phyloP scores from a whole-genome alignment of 108 stramenopile genomes.

The Stephanodiscus minutulus region DNA sequence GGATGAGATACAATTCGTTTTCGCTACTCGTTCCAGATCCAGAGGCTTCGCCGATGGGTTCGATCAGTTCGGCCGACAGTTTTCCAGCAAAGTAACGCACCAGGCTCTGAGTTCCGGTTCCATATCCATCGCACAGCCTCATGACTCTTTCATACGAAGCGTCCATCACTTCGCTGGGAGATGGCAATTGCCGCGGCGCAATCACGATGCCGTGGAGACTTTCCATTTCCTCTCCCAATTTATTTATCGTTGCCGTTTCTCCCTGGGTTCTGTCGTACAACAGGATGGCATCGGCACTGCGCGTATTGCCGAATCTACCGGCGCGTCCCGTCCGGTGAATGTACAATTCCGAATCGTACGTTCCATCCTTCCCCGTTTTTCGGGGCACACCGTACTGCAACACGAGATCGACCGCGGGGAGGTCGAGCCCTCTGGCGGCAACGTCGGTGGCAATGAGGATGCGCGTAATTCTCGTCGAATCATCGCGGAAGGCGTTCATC shows the following conservation, averaged over 20 bases:
- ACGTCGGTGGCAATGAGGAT: slow-evolving; percentile 59
- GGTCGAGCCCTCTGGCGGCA: slow-evolving; percentile 50
- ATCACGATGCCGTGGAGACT: slow-evolving; percentile 33
- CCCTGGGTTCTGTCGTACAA: slow-evolving; percentile 45
- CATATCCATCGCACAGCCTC: slow-evolving; percentile 23
- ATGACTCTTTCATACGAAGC: slow-evolving; percentile 49
- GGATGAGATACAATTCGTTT: slow-evolving; percentile 24
- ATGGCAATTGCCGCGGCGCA: slow-evolving; percentile 44
- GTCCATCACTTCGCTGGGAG: slow-evolving; percentile 51
- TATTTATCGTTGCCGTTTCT: slow-evolving; percentile 37
- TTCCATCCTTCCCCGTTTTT: slow-evolving; percentile 55
- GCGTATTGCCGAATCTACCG: slow-evolving; percentile 47
- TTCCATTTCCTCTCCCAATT: slow-evolving; percentile 36
- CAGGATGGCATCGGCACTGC: slow-evolving; percentile 45
- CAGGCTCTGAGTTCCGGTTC: slow-evolving; percentile 11
- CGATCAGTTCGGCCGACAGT: slow-evolving; percentile 14
- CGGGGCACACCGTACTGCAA: slow-evolving; percentile 50
- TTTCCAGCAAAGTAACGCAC: slow-evolving; percentile 40
- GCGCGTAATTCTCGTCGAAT: slow-evolving; percentile 16
- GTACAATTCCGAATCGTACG: slow-evolving; percentile 52
- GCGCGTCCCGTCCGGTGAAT: slow-evolving; percentile 59
- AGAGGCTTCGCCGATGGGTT: slow-evolving; percentile 9
- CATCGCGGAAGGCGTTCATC: slow-evolving; percentile 41
- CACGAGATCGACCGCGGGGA: slow-evolving; percentile 48
- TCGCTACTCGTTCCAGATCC: slow-evolving; percentile 5